Base-by-base conservation (phyloP, 2,329 filamentous ascomycete genomes). In the Ophiostoma populinum region DNA sequence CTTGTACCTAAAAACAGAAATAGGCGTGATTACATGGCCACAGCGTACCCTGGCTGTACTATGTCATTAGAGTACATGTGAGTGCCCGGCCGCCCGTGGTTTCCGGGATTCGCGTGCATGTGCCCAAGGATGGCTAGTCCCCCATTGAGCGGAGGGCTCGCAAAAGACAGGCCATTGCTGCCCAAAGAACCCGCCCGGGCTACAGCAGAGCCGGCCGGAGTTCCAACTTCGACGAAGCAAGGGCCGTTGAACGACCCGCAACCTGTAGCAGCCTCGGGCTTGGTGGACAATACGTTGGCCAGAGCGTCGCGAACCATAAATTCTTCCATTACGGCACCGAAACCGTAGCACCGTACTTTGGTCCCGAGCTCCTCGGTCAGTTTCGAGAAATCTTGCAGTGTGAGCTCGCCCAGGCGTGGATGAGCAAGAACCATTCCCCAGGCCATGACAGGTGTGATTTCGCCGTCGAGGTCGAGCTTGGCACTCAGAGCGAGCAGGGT, bases 361-460 rank as follows among this genome's bases (percentile, higher is more conserved):
- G 67, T 67, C 46, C 70, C 62, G 38, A 95, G 63, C 39, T 83
- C 80, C 34, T 75, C 73, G 34, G 79, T 74, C 44, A 94, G 63
- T 42, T 62, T 66, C 46, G 67, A 63, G 45, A 93, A 72, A 49
- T 94, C 83, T 25, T 70, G 65, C 34, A 58, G 55, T 12, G 62
- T 70, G 44, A 94, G 57, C 45, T 78, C 71, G 5, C 52, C 51
- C 43, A 86, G 73, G 42, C 77, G 64, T 24, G 78, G 70, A 54
- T 90, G 76, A 30, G 64, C 67, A 42, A 83, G 61, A 33, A 95
- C 67, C 57, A 81, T 79, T 33, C 82, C 79, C 73, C 90, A 87
- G 1, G 86, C 86, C 82, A 92, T 92, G 45, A 94, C 80, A 0
- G 90, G 90, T 13, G 87, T 95, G 48, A 95, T 81, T 56, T 92